Percentiles rank a stretch among this genome's conserved stretches.
phyloP scores from a whole-genome alignment of 2,329 filamentous ascomycete genomes.

The Lasiodiplodia hormozganensis region DNA sequence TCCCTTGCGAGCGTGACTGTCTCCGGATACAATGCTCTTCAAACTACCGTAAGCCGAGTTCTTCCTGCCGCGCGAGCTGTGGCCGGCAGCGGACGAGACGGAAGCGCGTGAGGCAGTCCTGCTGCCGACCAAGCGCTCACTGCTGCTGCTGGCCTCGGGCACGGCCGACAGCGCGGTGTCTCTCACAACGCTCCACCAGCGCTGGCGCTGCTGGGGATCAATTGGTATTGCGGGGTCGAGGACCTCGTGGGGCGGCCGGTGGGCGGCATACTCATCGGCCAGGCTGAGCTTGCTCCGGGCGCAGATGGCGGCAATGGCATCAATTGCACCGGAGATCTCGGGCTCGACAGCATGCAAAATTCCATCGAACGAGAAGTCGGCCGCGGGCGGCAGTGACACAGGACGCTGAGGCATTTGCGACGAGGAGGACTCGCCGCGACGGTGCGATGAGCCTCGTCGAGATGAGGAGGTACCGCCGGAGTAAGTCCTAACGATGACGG shows the following conservation, averaged over 20 bases:
- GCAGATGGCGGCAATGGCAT: conserved; percentile 69
- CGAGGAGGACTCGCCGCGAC: conserved; percentile 24
- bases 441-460: conserved; percentile 9
- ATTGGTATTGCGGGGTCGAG: conserved; percentile 37
- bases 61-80: conserved; percentile 28
- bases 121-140: conserved; percentile 44
- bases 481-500: conserved; percentile 53
- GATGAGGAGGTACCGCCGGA: conserved; percentile 34
- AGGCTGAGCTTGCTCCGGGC: conserved; percentile 66
- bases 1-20: conserved; percentile 20
- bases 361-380: conserved; percentile 63
- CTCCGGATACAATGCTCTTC: conserved; percentile 33
- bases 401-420: conserved; percentile 28
- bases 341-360: conserved; percentile 64
- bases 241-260: conserved; percentile 68
- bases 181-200: conserved; percentile 40
- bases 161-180: conserved; percentile 54
- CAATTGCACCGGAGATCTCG: conserved; percentile 64
- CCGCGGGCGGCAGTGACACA: conserved; percentile 51
- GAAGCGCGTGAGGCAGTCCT: conserved; percentile 25
- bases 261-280: conserved; percentile 68
- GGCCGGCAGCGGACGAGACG: conserved; percentile 15
- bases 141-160: conserved; percentile 56
- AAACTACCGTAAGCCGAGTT: conserved; percentile 32
- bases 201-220: conserved; percentile 37